Base-by-base conservation (phyloP, 2,329 filamentous ascomycete species). In the Zasmidium cellare region DNA sequence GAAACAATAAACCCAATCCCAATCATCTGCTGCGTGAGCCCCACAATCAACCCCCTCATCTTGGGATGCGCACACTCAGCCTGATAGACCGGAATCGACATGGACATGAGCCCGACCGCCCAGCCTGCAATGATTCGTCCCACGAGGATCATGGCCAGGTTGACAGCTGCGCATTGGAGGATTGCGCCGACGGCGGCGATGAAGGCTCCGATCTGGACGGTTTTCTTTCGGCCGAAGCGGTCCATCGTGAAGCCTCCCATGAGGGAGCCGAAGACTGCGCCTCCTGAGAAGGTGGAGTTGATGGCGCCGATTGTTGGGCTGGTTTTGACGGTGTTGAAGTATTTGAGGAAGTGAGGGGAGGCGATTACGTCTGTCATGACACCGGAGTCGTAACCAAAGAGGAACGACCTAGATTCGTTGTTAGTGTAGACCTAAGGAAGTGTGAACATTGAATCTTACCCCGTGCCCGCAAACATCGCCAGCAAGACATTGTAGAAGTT, bases 11-110 rank as follows among this genome's bases (percentile, higher is more conserved):
- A 85, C 12, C 83, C 83, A 3, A 85, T 71, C 1, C 82, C 83
- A 5, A 81, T 78, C 79, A 82, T 82, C 60, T 85, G 82, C 59
- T 84, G 83, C 0, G 81, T 78, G 9, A 84, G 73, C 14, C 83
- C 83, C 6, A 83, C 82, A 2, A 85, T 78, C 23, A 84, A 75
- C 64, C 84, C 84, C 65, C 85, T 79, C 53, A 81, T 84, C 1
- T 80, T 80, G 0, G 84, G 65, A 63, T 84, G 78, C 0, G 85
- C 84, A 54, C 83, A 80, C 68, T 88, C 86, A 9, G 84, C 82
- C 57, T 87, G 84, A 68, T 88, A 88, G 31, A 84, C 80, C 2
- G 85, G 86, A 2, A 87, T 82, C 2, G 81, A 82, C 68, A 84
- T 85, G 18, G 79, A 82, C 63, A 86, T 78, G 18, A 83, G 69